Evolutionary conservation across 179 eudicot species (phyloP).

Genomic region (Sideroxylon spinosum): DNA sequence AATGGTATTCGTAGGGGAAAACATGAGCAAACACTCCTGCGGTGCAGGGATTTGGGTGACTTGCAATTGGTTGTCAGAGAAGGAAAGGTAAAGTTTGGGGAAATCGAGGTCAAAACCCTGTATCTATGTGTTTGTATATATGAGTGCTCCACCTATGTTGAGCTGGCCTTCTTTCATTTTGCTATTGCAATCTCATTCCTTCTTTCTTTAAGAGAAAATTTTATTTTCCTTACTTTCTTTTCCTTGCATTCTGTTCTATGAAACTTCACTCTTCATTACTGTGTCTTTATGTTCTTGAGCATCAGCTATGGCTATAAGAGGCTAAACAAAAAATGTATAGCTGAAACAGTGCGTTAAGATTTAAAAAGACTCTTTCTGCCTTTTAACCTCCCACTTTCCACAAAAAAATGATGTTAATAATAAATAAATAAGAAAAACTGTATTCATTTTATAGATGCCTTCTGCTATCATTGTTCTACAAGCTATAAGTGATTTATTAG

Average conservation of each 20-base stretch:
- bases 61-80: slow-evolving; percentile 33
- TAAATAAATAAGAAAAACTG: not conserved
- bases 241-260: slow-evolving; percentile 11
- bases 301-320: not conserved
- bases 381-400: not conserved
- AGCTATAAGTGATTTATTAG: not conserved
- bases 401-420: no score
- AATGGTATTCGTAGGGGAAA: slow-evolving; percentile 19
- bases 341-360: not conserved
- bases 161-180: slow-evolving; percentile 22
- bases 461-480: not conserved
- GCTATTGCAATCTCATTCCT: slow-evolving; percentile 26
- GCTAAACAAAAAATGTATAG: not conserved
- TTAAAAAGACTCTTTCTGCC: not conserved
- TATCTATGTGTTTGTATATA: slow-evolving; percentile 29
- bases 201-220: slow-evolving; percentile 19
- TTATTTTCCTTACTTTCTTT: slow-evolving; percentile 11
- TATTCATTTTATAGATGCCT: not conserved
- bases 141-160: slow-evolving; percentile 28
- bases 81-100: slow-evolving; percentile 57
- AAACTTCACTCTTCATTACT: not conserved
- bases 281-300: not conserved
- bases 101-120: slow-evolving; percentile 29
- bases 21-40: slow-evolving; percentile 25
- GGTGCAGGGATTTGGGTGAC: slow-evolving; percentile 33